A percentile compares a stretch with the other conserved stretches of the same genome.
Conservation (phyloP, 768 basidiomycete genomes). For the Fibroporia radiculosa region DNA sequence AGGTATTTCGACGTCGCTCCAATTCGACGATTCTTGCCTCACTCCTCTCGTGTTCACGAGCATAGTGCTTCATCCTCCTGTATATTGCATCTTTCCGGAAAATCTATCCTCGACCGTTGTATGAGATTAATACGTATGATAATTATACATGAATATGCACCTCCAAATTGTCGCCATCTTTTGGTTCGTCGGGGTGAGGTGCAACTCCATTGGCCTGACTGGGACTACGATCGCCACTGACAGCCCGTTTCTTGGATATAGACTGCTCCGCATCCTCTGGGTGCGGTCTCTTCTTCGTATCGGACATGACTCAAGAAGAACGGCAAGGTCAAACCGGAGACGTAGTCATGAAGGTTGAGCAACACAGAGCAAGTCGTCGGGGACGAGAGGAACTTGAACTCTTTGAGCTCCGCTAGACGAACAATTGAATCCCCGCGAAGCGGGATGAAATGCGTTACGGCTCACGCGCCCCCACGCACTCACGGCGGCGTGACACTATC, state of each 20-base stretch:
- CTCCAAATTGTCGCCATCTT: slow-evolving; percentile 22
- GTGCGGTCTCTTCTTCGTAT: slow-evolving; percentile 18
- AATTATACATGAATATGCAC: slow-evolving; percentile 7
- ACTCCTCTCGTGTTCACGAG: slow-evolving; percentile 23
- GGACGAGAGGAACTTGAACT: slow-evolving; percentile 1
- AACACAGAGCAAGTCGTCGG: not conserved
- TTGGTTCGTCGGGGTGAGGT: slow-evolving; percentile 21
- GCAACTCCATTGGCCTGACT: slow-evolving; percentile 19
- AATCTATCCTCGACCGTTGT: slow-evolving; percentile 7
- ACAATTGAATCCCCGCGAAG: no score
- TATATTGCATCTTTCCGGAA: slow-evolving; percentile 27
- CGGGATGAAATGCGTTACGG: no score
- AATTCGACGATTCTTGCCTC: slow-evolving; percentile 20
- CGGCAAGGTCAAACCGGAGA: not conserved
- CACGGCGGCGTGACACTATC: no score
- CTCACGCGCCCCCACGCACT: no score
- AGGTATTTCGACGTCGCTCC: slow-evolving; percentile 19
- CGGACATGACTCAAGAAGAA: not conserved
- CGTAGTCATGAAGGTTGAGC: slow-evolving; percentile 1
- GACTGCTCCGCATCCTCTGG: slow-evolving; percentile 17
- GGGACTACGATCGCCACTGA: slow-evolving; percentile 18
- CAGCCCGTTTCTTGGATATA: slow-evolving; percentile 22
- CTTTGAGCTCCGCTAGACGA: slow-evolving; percentile 1
- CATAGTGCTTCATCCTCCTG: slow-evolving; percentile 24
- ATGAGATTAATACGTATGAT: not conserved